phyloP scores from a whole-genome alignment of 2,329 filamentous ascomycete genomes.

The Rutstroemia sydowiana region DNA sequence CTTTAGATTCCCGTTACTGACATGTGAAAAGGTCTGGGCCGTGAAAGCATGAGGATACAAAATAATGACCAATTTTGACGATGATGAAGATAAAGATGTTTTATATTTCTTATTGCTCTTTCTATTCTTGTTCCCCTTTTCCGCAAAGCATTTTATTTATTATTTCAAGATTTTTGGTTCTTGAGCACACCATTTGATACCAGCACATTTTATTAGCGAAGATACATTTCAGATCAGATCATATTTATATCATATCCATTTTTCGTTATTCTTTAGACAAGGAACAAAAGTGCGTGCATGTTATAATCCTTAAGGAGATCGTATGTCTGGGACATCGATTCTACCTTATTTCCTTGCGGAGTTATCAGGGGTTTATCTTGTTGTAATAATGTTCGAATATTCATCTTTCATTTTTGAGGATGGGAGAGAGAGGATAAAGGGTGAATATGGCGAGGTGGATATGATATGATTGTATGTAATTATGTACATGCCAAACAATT shows the following conservation, averaged over 20 bases:
- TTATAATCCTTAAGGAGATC: too few relatives aligned
- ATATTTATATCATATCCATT: background rate
- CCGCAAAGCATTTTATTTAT: background rate
- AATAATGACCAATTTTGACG: slow-evolving; percentile 9
- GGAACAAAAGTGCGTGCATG: too few relatives aligned
- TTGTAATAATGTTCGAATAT: too few relatives aligned
- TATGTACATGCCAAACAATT: too few relatives aligned
- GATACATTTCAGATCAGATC: background rate
- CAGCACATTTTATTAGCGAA: background rate
- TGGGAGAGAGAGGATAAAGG: too few relatives aligned
- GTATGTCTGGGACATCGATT: too few relatives aligned
- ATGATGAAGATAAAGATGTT: background rate
- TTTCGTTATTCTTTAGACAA: too few relatives aligned
- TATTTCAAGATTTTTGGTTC: background rate
- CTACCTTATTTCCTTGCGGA: too few relatives aligned
- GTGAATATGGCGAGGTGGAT: too few relatives aligned
- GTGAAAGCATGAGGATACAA: background rate
- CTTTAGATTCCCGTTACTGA: slow-evolving; percentile 12
- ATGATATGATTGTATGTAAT: too few relatives aligned
- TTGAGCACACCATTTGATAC: background rate
- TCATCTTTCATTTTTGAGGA: too few relatives aligned
- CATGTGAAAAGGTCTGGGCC: slow-evolving; percentile 24
- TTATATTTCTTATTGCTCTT: background rate
- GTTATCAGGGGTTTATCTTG: too few relatives aligned
- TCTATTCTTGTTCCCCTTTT: background rate